Conservation (phyloP, 2,329 filamentous ascomycete species). For the Parasarocladium wereldwijsianum region DNA sequence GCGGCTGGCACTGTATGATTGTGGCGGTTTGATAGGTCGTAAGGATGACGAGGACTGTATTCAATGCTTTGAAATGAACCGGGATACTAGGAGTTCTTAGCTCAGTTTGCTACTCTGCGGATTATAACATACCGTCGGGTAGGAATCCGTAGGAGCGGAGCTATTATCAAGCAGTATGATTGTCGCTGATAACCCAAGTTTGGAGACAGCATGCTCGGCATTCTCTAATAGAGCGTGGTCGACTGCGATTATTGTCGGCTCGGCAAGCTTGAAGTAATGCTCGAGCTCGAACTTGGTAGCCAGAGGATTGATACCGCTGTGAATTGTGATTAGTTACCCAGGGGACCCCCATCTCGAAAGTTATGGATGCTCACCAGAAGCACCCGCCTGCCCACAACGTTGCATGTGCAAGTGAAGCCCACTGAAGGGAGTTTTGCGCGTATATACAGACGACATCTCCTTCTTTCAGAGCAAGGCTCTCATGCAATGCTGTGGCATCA, state of each 20-base stretch:
- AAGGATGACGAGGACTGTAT: constrained; percentile 1
- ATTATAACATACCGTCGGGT: too few relatives aligned
- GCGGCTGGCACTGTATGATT: constrained; percentile 8
- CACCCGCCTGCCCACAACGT: constrained; percentile 11
- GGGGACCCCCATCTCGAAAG: too few relatives aligned
- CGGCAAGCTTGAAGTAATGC: constrained; percentile 10
- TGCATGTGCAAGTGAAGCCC: constrained; percentile 10
- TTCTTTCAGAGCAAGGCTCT: constrained; percentile 4
- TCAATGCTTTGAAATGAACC: not conserved
- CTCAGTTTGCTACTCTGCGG: too few relatives aligned
- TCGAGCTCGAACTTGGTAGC: constrained; percentile 11
- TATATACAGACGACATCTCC: constrained; percentile 11
- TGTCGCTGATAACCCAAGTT: not conserved
- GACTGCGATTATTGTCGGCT: constrained; percentile 9
- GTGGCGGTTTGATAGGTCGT: constrained; percentile 7
- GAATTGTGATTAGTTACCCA: not conserved
- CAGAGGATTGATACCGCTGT: constrained; percentile 11
- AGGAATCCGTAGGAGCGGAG: not conserved
- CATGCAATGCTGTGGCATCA: constrained; percentile 7
- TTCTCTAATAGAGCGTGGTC: constrained; percentile 7
- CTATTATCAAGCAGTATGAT: constrained; percentile 2
- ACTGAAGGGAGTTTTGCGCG: constrained; percentile 9
- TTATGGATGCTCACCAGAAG: constrained; percentile 8
- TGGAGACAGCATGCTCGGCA: not conserved
- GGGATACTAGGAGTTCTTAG: constrained; percentile 2